Base-by-base conservation (phyloP, 257 asterid genomes). In the Paraleonurus japonicus region DNA sequence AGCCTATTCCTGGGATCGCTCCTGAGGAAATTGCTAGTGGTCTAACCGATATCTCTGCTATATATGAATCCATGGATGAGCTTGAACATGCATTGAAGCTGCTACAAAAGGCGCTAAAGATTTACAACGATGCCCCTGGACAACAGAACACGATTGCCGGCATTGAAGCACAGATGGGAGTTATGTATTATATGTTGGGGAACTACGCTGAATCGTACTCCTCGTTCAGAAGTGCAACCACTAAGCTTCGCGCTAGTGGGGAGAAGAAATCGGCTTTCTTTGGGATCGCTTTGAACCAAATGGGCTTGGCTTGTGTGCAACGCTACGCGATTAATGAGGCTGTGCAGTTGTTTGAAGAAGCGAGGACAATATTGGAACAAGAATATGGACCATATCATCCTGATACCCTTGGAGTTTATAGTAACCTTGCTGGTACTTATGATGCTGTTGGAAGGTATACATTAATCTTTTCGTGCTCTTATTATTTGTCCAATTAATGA, bases 111-210 rank as follows among this genome's bases (percentile, higher is more conserved):
- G 99, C 99, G 1, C 73, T 91, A n/a, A 89, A 91, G 85, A 86
- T 94, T 30, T 94, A 90, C 65, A 84, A 85, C 3, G 88, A 90
- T 65, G 88, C 96, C 23, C 97, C 97, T 1, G 99, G 97, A 35
- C 97, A 89, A 81, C 96, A 89, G 76, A 89, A 78, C 80, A 87
- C 96, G 0, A 75, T 88, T 70, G 96, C 97, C 6, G 96, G 96
- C 22, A 94, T 94, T 7, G 99, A 94, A 75, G 97, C 96, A 66
- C 97, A 91, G 79, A 87, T 91, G 90, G 99, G 97, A 51, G 97
- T 90, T 53, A 79, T 94, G 87, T 65, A 86, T 73, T 90, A 90
- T 65, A 89, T 90, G 92, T 65, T 89, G 58, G 99, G 97, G 57
- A 85, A 81, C 54, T 91, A 87, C 72, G 69, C 90, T 0, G 97